Conservation (phyloP, 768 basidiomycete species). For the Phaeotremella fagi region DNA sequence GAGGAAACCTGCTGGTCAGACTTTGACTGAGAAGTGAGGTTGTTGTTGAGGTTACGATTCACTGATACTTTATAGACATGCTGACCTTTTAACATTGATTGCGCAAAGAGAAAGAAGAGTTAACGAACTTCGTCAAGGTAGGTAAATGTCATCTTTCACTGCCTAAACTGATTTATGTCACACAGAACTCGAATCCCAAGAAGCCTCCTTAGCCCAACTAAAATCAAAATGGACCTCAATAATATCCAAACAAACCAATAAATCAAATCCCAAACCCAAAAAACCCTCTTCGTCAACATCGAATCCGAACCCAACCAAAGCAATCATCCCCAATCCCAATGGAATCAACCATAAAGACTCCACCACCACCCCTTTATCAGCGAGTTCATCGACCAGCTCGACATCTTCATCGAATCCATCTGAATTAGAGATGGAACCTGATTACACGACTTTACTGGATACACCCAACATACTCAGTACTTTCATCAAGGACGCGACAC, state of each 20-base stretch:
- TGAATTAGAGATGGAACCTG: not conserved
- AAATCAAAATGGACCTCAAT: constrained; percentile 36
- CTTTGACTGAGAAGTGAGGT: constrained; percentile 35
- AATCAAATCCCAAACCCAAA: not conserved
- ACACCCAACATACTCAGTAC: constrained; percentile 1
- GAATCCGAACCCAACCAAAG: too few species aligned
- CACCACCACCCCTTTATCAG: constrained; percentile 2
- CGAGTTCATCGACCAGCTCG: constrained; percentile 1
- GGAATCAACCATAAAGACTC: constrained; percentile 4
- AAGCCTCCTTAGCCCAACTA: constrained; percentile 28
- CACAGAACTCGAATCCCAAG: constrained; percentile 32
- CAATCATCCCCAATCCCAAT: constrained; percentile 25
- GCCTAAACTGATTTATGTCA: not conserved
- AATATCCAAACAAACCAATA: constrained; percentile 20
- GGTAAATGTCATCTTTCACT: not conserved
- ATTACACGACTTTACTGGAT: not conserved
- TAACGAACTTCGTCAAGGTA: constrained; percentile 36
- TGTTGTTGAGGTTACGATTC: not conserved
- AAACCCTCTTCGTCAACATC: constrained; percentile 25
- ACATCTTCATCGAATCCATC: not conserved
- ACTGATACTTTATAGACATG: constrained; percentile 20
- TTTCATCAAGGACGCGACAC: constrained; percentile 7
- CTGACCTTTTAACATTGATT: constrained; percentile 34
- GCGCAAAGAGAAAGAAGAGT: constrained; percentile 38
- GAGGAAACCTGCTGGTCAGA: constrained; percentile 7